Evolutionary conservation across 441 rosid genomes (phyloP), one percentile per base, ranked within the genome.

Genomic region (Erysimum cheiri): DNA sequence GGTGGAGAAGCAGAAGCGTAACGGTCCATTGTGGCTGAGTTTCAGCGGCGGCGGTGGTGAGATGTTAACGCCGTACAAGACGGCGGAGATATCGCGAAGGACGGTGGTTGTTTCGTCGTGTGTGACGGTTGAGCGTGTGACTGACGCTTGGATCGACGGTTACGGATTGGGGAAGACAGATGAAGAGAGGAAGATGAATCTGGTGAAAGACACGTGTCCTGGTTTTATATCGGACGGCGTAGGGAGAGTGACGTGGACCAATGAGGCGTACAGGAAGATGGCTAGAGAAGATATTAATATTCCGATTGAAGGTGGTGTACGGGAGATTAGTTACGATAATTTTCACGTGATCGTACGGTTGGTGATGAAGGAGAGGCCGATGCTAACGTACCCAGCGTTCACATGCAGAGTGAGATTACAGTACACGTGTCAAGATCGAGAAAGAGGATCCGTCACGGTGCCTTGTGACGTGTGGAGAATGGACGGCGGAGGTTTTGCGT

Each of bases 401-500:
- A 81, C 95, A 46, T 88, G 96, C 73, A 81, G 85, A 81, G 90
- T 85, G 53, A 86, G 85, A 79, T 77, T 91, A 72, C 87, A 84
- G 73, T 83, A 80, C 84, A 73, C 72, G 66, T 66, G 79, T 36
- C 80, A 83, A 12, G 57, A 64, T 50, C 79, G 77, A 60, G 85
- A 80, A 57, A 78, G 57, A 64, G 80, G 75, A 41, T 83, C 87
- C 1, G 69, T 83, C 14, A 86, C 82, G 53, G 75, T 89, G 72
- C 98, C 98, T 3, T 91, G 98, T 63, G 98, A 93, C 52, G 93
- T 77, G 40, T 92, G 96, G 96, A 80, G 89, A 58, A 80, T 90
- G 90, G 80, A 83, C 54, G 69, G 75, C 2, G 90, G 95, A 11
- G 90, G 96, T 4, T 89, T 83, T 83, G 98, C 93, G 66, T 93